phyloP scores from a whole-genome alignment of 148 eudicot species.

The Silene latifolia region DNA sequence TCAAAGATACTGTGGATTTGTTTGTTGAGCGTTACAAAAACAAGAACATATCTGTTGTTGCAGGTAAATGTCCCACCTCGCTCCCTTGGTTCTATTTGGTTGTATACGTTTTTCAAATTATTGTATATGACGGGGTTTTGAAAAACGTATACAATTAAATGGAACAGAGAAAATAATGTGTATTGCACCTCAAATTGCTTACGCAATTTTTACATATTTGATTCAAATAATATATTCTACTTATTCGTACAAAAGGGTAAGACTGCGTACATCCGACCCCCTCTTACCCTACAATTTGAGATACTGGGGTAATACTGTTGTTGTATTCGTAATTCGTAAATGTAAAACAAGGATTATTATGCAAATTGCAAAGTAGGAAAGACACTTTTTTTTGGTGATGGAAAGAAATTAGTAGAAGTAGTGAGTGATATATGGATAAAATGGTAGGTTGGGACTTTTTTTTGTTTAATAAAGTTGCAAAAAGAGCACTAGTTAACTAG shows the following conservation, averaged over 20 bases:
- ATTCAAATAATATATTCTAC: too few relatives aligned
- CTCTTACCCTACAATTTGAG: too few relatives aligned
- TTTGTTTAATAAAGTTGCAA: conserved; percentile 19
- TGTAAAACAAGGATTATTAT: not conserved
- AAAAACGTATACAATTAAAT: too few relatives aligned
- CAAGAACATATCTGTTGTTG: conserved; percentile 74
- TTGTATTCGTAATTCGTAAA: too few relatives aligned
- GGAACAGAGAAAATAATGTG: too few relatives aligned
- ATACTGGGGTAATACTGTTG: too few relatives aligned
- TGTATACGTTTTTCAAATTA: not conserved
- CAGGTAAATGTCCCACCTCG: conserved; percentile 37
- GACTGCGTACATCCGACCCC: too few relatives aligned
- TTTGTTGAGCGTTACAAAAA: conserved; percentile 78
- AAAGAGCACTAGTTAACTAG: conserved; percentile 32
- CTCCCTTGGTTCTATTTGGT: not conserved
- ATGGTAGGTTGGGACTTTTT: conserved; percentile 20
- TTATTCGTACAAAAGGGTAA: too few relatives aligned
- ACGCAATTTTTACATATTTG: too few relatives aligned
- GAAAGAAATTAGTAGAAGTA: not conserved
- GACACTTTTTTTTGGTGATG: conserved; percentile 21
- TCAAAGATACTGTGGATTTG: conserved; percentile 84
- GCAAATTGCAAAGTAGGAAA: conserved; percentile 17
- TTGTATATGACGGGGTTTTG: too few relatives aligned
- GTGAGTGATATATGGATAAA: conserved; percentile 22
- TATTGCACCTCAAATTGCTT: too few relatives aligned